phyloP scores from a whole-genome alignment of 768 basidiomycete species.

The Agrocybe pediades region DNA sequence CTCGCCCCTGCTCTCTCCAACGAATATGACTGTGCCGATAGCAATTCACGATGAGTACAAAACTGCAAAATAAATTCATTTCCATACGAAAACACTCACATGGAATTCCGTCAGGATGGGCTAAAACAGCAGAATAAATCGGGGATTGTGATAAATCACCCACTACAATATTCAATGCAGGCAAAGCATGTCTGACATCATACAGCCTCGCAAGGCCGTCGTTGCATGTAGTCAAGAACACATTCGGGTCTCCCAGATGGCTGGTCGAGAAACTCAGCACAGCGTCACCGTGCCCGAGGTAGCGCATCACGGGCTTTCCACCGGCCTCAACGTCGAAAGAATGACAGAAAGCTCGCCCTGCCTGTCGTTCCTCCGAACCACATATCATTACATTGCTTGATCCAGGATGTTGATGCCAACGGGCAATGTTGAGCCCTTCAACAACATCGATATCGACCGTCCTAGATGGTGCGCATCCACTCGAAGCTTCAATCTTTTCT shows the following conservation, averaged over 20 bases:
- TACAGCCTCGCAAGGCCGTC: slow-evolving; percentile 43
- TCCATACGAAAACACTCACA: too few relatives aligned
- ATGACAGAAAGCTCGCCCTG: slow-evolving; percentile 18
- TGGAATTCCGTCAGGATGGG: slow-evolving; percentile 39
- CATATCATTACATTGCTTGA: slow-evolving; percentile 22
- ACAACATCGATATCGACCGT: slow-evolving; percentile 7
- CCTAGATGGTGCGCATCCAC: slow-evolving; percentile 19
- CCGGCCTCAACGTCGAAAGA: slow-evolving; percentile 35
- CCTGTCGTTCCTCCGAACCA: slow-evolving; percentile 10
- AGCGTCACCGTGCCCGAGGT: slow-evolving; percentile 38
- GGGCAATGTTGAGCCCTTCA: not conserved
- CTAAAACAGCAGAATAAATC: slow-evolving; percentile 25
- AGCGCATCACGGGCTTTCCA: slow-evolving; percentile 30
- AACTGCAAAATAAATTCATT: too few relatives aligned
- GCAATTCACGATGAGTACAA: not conserved
- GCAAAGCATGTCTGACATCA: slow-evolving; percentile 37
- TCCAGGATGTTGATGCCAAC: slow-evolving; percentile 27
- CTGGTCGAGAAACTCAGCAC: slow-evolving; percentile 35
- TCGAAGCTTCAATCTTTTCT: slow-evolving; percentile 30
- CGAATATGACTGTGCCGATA: slow-evolving; percentile 27
- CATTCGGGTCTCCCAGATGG: slow-evolving; percentile 28
- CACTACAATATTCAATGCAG: slow-evolving; percentile 33
- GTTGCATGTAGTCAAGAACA: slow-evolving; percentile 34
- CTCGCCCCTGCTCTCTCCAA: slow-evolving; percentile 27
- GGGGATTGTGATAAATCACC: slow-evolving; percentile 11